A percentile compares a stretch with the other conserved stretches of the same genome.
Conservation (phyloP, 345 rosid genomes). For the Salix udensis region DNA sequence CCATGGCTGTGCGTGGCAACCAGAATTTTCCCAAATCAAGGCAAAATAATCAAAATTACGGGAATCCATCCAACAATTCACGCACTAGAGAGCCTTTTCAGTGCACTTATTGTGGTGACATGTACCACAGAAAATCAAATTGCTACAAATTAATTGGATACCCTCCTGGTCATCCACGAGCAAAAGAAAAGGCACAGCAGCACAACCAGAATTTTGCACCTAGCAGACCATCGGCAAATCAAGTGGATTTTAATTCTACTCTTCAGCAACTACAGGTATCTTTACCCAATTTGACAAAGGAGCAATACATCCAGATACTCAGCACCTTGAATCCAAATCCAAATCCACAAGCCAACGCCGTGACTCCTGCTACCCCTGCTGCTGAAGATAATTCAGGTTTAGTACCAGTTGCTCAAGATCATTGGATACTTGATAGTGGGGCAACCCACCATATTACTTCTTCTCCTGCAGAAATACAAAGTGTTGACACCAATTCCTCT, state of each 20-base stretch:
- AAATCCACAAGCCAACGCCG: background rate
- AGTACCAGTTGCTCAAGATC: background rate
- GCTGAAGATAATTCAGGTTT: background rate
- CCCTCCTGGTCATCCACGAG: background rate
- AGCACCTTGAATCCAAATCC: background rate
- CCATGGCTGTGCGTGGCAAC: background rate
- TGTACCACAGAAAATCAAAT: background rate
- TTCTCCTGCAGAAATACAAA: background rate
- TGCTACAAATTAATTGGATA: background rate
- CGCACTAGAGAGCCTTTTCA: too few species aligned
- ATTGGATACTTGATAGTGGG: background rate
- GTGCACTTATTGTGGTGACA: too few species aligned
- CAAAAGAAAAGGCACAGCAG: background rate
- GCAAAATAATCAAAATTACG: too few species aligned
- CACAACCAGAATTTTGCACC: background rate
- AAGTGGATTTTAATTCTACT: background rate
- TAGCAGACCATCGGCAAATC: background rate
- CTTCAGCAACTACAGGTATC: background rate
- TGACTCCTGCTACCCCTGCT: background rate
- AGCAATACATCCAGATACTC: background rate
- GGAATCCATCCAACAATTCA: too few species aligned
- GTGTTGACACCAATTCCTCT: background rate
- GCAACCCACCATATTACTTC: slow-evolving; percentile 13
- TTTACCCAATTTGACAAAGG: background rate
- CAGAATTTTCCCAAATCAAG: too few species aligned